phyloP scores from a whole-genome alignment of 177 flowering plant species.

The Telopea speciosissima region DNA sequence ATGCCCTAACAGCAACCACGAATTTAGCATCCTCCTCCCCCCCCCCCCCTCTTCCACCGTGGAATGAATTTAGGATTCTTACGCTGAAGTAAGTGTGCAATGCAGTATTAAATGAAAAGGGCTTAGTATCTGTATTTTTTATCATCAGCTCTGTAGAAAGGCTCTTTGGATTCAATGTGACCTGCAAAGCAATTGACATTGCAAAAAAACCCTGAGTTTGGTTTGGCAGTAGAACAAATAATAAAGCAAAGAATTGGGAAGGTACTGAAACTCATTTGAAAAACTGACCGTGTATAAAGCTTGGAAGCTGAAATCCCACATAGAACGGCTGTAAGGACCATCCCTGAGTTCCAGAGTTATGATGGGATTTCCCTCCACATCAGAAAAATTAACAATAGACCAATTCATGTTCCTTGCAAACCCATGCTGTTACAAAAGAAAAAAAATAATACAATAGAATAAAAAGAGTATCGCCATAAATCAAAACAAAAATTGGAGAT shows the following conservation, averaged over 20 bases:
- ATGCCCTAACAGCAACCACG: neutral
- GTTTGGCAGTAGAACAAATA: neutral
- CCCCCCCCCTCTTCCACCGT: neutral
- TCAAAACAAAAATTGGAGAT: neutral
- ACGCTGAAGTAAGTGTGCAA: slow-evolving; percentile 88
- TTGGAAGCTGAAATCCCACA: slow-evolving; percentile 92
- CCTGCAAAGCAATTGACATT: slow-evolving; percentile 39
- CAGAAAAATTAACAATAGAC: slow-evolving; percentile 61
- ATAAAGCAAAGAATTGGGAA: neutral
- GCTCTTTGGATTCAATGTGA: slow-evolving; percentile 48
- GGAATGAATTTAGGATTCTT: slow-evolving; percentile 26
- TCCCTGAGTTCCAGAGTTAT: slow-evolving; percentile 83
- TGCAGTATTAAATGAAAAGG: slow-evolving; percentile 78
- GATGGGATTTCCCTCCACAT: slow-evolving; percentile 61
- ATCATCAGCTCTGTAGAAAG: slow-evolving; percentile 75
- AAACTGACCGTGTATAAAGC: slow-evolving; percentile 66
- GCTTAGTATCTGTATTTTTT: slow-evolving; percentile 63
- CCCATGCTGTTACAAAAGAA: slow-evolving; percentile 59
- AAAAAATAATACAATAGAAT: neutral
- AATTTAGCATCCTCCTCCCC: neutral
- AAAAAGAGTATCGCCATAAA: neutral
- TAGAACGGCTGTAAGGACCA: slow-evolving; percentile 73
- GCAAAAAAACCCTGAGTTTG: neutral
- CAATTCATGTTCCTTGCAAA: slow-evolving; percentile 91
- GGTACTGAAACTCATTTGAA: neutral